These are phyloP conservation scores for Smithsoniella earleae DNA, from an alignment of 163 green algal species.

Conservation along the genomic window DNA sequence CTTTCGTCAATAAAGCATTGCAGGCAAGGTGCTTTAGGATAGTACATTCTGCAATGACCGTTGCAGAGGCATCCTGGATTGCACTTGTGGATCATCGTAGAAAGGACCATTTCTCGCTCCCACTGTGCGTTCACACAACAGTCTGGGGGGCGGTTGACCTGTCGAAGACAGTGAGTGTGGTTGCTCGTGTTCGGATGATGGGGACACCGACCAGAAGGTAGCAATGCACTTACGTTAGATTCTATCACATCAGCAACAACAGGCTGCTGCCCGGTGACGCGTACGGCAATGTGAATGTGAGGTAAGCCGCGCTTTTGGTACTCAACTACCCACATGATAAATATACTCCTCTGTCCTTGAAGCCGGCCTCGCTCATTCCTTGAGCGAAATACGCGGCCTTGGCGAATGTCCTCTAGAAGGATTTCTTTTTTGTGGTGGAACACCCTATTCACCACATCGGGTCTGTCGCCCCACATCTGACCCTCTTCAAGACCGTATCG, in stretches of 20 bases:
- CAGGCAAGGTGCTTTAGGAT: background rate
- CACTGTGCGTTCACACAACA: background rate
- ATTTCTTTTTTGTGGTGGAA: constrained; percentile 32
- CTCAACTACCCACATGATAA: constrained; percentile 28
- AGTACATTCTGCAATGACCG: background rate
- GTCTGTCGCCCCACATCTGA: constrained; percentile 29
- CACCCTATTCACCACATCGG: constrained; percentile 33
- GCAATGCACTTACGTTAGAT: background rate
- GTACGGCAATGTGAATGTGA: constrained; percentile 34
- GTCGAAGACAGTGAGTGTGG: background rate
- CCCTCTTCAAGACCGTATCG: constrained; percentile 4
- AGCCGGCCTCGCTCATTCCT: background rate
- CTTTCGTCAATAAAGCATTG: background rate
- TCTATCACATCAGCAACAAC: background rate
- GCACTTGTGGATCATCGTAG: background rate
- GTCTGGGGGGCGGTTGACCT: background rate
- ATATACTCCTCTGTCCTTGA: constrained; percentile 13
- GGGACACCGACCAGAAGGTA: background rate
- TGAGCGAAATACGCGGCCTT: constrained; percentile 30
- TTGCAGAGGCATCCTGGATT: background rate
- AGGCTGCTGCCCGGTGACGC: constrained; percentile 33
- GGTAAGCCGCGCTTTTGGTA: constrained; percentile 36
- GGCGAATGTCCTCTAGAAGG: constrained; percentile 29
- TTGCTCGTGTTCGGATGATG: background rate
- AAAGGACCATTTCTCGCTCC: background rate